Base-by-base conservation (phyloP, 2,329 filamentous ascomycete genomes). In the Colletotrichum musicola region DNA sequence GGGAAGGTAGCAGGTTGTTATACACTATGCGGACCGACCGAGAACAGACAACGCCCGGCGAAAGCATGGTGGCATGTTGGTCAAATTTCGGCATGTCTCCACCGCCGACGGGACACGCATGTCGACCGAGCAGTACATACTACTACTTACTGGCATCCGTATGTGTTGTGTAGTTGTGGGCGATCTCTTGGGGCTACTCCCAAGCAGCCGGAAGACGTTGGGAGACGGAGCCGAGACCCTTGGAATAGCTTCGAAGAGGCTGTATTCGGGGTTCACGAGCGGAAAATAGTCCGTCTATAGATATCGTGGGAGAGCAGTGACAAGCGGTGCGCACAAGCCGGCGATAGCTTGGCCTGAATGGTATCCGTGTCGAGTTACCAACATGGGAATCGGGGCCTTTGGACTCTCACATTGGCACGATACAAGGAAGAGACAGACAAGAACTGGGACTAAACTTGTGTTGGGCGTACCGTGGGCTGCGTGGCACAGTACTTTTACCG, bases 181-280 rank as follows among this genome's bases (percentile, higher is more conserved):
- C 22, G 22, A 25, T 35, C 9, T 35, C 30, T 35, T 10, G 30
- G 30, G 30, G 30, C 6, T 35, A 10, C 30, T 35, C 42, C 51
- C 51, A 56, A 42, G 14, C 46, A 51, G 12, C 27, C 22, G 58
- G 64, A 25, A 68, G 60, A 35, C 27, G 27, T 35, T 35, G 30
- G 42, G 42, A 35, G 42, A 38, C 56, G 47, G 35, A 25, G 40
- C 10, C 7, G 10, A 35, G 54, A 68, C 65, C 61, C 65, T 65
- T 22, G 42, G 55, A 56, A 55, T 55, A 44, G 42, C 18, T 27
- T 55, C 13, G n/a, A 25, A 51, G 49, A 46, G 30, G 49, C 25
- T 25, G 22, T 20, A 40, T 46, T 18, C 58, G 62, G 64, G 50
- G 64, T 42, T 59, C 20, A 50, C 20, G 16, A 20, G 30, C 10